phyloP scores from a whole-genome alignment of 345 rosid species.

The Rhodamnia argentea region DNA sequence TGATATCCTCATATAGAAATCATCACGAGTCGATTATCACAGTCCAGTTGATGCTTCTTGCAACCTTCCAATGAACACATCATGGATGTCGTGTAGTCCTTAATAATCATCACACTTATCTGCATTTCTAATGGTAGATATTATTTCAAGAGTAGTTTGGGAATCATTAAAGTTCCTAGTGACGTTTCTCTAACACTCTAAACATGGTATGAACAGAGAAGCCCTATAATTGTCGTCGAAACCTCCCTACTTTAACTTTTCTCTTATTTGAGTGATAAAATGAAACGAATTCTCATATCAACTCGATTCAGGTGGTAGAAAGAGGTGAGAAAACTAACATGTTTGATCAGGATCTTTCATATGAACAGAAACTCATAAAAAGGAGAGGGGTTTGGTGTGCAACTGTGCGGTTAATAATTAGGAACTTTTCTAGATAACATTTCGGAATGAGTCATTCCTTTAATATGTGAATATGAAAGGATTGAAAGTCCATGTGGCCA shows the following conservation, averaged over 20 bases:
- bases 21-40: background rate
- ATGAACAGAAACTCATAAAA: too few relatives aligned
- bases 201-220: too few relatives aligned
- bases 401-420: background rate
- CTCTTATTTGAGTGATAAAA: too few relatives aligned
- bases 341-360: too few relatives aligned
- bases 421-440: background rate
- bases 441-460: background rate
- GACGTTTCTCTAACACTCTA: background rate
- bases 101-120: background rate
- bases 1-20: background rate
- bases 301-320: too few relatives aligned
- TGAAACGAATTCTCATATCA: too few relatives aligned
- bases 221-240: too few relatives aligned
- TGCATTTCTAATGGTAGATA: background rate
- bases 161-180: background rate
- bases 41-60: background rate
- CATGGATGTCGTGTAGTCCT: background rate
- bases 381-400: background rate
- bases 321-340: too few relatives aligned
- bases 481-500: background rate
- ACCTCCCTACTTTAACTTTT: too few relatives aligned
- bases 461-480: background rate
- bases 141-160: background rate
- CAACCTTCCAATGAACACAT: background rate